Conservation (phyloP, 257 asterid genomes). For the Fraxinus excelsior region DNA sequence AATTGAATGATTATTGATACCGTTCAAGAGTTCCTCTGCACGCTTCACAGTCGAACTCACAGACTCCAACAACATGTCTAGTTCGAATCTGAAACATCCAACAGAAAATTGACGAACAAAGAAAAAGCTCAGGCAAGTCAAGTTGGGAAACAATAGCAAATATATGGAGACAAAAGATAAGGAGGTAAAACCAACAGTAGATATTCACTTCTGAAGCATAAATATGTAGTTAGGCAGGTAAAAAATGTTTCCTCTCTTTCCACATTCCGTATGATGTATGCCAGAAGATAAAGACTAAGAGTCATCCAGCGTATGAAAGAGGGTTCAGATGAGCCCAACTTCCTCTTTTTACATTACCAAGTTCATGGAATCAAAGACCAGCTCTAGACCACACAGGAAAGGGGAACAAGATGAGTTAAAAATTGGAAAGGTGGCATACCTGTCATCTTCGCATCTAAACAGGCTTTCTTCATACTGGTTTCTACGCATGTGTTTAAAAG, state of each 20-base stretch:
- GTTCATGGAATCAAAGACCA: not conserved
- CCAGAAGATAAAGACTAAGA: not conserved
- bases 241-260: not conserved
- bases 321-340: not conserved
- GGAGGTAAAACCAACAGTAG: not conserved
- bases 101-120: slow-evolving; percentile 18
- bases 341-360: slow-evolving; percentile 10
- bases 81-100: slow-evolving; percentile 72
- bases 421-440: slow-evolving; percentile 39
- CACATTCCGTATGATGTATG: not conserved
- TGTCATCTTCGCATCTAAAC: slow-evolving; percentile 96
- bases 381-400: not conserved
- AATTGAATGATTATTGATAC: slow-evolving; percentile 56
- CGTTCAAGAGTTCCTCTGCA: slow-evolving; percentile 76
- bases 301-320: not conserved
- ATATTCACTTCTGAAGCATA: not conserved
- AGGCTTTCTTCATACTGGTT: slow-evolving; percentile 98
- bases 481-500: slow-evolving; percentile 95
- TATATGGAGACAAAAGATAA: slow-evolving; percentile 1
- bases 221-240: no score
- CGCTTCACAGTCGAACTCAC: slow-evolving; percentile 79
- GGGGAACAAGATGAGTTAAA: not conserved
- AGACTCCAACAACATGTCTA: slow-evolving; percentile 94
- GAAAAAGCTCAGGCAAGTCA: not conserved
- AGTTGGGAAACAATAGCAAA: slow-evolving; percentile 14